phyloP scores from a whole-genome alignment of 1,284 basidiomycete genomes.

The Heterobasidion parviporum region DNA sequence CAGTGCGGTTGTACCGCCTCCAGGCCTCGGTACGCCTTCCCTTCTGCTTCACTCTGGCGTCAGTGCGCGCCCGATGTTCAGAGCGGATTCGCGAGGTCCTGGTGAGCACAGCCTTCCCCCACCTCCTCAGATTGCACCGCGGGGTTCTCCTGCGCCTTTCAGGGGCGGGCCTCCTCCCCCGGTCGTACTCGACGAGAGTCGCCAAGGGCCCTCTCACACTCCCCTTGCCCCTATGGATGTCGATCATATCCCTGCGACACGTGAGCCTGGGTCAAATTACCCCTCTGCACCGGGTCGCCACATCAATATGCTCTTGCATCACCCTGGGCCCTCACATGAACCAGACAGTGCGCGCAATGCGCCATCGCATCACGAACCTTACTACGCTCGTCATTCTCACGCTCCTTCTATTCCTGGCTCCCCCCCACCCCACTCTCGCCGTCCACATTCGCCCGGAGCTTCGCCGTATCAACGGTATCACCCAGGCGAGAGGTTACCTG shows the following conservation, averaged over 20 bases:
- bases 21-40: slow-evolving; percentile 56
- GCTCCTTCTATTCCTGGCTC: slow-evolving; percentile 43
- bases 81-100: slow-evolving; percentile 55
- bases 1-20: slow-evolving; percentile 55
- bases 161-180: slow-evolving; percentile 73
- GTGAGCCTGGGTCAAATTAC: slow-evolving; percentile 40
- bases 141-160: slow-evolving; percentile 60
- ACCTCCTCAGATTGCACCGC: slow-evolving; percentile 37
- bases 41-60: slow-evolving; percentile 46
- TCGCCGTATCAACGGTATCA: slow-evolving; percentile 37
- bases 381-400: slow-evolving; percentile 38
- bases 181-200: slow-evolving; percentile 61
- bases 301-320: slow-evolving; percentile 52
- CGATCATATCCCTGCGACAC: slow-evolving; percentile 48
- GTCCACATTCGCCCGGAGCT: slow-evolving; percentile 37
- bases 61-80: slow-evolving; percentile 46
- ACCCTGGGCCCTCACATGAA: slow-evolving; percentile 34
- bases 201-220: slow-evolving; percentile 57
- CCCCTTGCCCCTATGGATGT: slow-evolving; percentile 81
- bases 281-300: slow-evolving; percentile 36
- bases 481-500: slow-evolving; percentile 34
- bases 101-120: slow-evolving; percentile 42
- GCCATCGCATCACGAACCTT: slow-evolving; percentile 35
- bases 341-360: not conserved
- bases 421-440: slow-evolving; percentile 36